Base-by-base conservation (phyloP, 306 rosid species). In the Dryas alaskensis region DNA sequence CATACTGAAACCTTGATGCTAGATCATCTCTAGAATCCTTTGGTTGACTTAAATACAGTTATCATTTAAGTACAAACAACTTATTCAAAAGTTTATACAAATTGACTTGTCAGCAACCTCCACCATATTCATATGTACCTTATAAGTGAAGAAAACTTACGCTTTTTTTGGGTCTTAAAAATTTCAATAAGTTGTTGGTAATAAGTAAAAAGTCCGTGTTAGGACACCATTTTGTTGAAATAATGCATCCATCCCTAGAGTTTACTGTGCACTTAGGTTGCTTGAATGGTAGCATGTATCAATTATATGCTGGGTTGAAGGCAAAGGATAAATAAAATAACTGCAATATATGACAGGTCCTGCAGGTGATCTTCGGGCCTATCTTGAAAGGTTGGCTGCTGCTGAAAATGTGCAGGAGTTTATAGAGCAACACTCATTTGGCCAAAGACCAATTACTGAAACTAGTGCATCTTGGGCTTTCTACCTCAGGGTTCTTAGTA, bases 381-480 rank as follows among this genome's bases (percentile, higher is more conserved):
- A 93, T 75, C 73, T 90, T 51, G 84, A 83, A 10, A 77, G 81
- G 47, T 67, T 90, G 75, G 89, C 90, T 39, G 75, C 59, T 9
- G 91, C 88, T 69, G 88, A 79, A 76, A 82, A 85, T 65, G 50
- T 87, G 62, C 44, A 10, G 52, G 77, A 79, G 50, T 93, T 81
- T 39, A 76, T 90, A 62, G 88, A 77, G 81, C 64, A 69, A 61
- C 78, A 85, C 73, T 96, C 90, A 12, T 87, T 82, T 81, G 96
- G 96, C 79, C 90, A 93, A 79, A 49, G 76, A 11, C 78, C 78
- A 7, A 84, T 90, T 22, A 58, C 49, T 16, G 79, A 85, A 73
- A 79, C 11, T 65, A 87, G 85, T 65, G 39, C 80, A 80, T 72
- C 73, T 60, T 93, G 97, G 98, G 77, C 69, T 49, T 93, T 90